Conservation (phyloP, 345 rosid species). For the thale cress (Arabidopsis thaliana) region TAIR10.1 NC_003071.7:16032501-16033000, state of each 20-base stretch:
- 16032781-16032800: conserved; percentile 80
- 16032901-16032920: conserved; percentile 46
- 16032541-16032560: neutral
- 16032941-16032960: conserved; percentile 51
- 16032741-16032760: conserved; percentile 91
- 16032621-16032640: no score
- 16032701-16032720: conserved; percentile 64
- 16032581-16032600: neutral
- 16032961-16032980: conserved; percentile 50
- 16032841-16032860: conserved; percentile 55
- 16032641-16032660: neutral
- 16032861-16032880: conserved; percentile 47
- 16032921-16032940: conserved; percentile 49
- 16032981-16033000: conserved; percentile 42
- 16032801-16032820: conserved; percentile 55
- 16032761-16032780: conserved; percentile 61
- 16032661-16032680: conserved; percentile 58
- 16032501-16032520: neutral
- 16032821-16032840: conserved; percentile 50
- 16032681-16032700: conserved; percentile 76
- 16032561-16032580: neutral
- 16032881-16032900: conserved; percentile 48
- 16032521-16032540: neutral
- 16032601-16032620: neutral
- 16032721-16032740: conserved; percentile 75